Evolutionary conservation across 1,284 basidiomycete genomes (phyloP).

Genomic region (Coriolopsis trogii): DNA sequence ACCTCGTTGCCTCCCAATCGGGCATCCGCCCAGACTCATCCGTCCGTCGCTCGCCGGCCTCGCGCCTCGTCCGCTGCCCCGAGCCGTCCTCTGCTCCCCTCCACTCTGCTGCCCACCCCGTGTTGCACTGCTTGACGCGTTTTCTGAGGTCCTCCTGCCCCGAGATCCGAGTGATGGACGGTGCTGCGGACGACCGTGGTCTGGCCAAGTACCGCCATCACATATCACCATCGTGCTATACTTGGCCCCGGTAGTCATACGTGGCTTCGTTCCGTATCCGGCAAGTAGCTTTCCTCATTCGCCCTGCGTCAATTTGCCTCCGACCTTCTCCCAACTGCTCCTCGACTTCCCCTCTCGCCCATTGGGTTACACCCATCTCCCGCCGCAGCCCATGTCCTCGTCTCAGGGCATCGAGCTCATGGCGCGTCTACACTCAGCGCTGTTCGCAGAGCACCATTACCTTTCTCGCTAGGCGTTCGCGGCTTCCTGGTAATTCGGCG

Average conservation of each 20-base stretch:
- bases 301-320: conserved; percentile 16
- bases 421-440: no score
- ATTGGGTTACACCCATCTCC: no score
- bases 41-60: conserved; percentile 15
- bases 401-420: background rate
- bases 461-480: background rate
- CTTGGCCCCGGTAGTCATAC: conserved; percentile 23
- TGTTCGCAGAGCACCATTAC: no score
- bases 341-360: conserved; percentile 5
- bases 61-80: conserved; percentile 17
- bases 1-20: conserved; percentile 25
- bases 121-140: conserved; percentile 1
- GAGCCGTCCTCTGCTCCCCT: conserved; percentile 2
- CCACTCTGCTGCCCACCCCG: background rate
- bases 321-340: conserved; percentile 10
- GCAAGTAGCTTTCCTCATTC: conserved; percentile 23
- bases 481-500: conserved; percentile 6
- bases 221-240: conserved; percentile 21
- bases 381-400: background rate
- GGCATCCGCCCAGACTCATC: conserved; percentile 24
- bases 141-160: background rate
- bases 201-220: conserved; percentile 17
- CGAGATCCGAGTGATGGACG: background rate
- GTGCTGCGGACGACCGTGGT: conserved; percentile 14
- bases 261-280: conserved; percentile 18